These are phyloP conservation scores for Pseudogymnoascus sp. DNA, from an alignment of 2,329 filamentous ascomycete genomes.

Conservation along the genomic window DNA sequence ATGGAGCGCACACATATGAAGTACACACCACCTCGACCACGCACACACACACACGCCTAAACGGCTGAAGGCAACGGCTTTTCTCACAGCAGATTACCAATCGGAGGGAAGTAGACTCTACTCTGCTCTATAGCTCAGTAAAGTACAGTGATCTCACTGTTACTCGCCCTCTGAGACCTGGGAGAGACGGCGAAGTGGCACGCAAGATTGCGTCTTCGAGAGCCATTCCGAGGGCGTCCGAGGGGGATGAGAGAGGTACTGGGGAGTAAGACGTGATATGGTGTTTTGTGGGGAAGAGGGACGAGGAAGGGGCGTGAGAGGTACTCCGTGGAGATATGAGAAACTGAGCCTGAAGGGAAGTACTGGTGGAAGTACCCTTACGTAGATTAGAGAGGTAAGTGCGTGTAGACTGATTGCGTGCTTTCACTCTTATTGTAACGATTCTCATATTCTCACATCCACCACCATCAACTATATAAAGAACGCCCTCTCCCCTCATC, in stretches of 20 bases:
- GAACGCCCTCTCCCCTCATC: neutral
- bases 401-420: neutral
- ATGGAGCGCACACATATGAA: slow-evolving; percentile 1
- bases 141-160: neutral
- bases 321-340: neutral
- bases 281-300: slow-evolving; percentile 1
- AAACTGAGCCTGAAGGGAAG: neutral
- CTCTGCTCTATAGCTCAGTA: neutral
- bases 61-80: neutral
- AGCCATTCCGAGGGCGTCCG: slow-evolving; percentile 2
- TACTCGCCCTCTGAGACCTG: neutral
- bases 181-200: neutral
- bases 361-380: neutral
- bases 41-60: neutral
- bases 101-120: neutral
- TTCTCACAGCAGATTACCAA: neutral
- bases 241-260: neutral
- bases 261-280: neutral
- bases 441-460: slow-evolving; percentile 2
- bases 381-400: neutral
- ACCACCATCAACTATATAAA: slow-evolving; percentile 2
- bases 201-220: neutral
- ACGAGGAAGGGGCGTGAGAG: neutral
- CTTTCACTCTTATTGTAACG: neutral
- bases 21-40: neutral